Evolutionary conservation across 352 stramenopile species (phyloP).

Genomic region (Phytophthora hibernalis): DNA sequence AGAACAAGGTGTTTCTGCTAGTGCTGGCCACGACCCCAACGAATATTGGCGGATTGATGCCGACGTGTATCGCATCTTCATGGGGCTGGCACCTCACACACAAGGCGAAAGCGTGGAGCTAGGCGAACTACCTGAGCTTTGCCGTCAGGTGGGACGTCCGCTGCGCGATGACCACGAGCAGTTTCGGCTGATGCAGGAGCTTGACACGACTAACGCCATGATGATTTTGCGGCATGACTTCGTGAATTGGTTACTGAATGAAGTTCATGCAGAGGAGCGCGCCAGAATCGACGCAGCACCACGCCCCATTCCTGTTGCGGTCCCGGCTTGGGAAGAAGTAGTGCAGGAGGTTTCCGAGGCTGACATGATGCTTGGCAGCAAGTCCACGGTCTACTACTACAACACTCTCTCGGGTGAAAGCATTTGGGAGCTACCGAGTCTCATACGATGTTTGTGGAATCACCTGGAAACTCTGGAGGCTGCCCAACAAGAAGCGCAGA

Average conservation of each 20-base stretch:
- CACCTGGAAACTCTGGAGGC: constrained; percentile 34
- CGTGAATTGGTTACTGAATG: constrained; percentile 56
- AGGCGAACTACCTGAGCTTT: constrained; percentile 59
- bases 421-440: constrained; percentile 50
- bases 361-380: constrained; percentile 17
- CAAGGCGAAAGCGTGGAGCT: constrained; percentile 46
- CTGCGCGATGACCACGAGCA: constrained; percentile 57
- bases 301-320: constrained; percentile 24
- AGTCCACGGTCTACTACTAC: constrained; percentile 53
- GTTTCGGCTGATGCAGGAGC: constrained; percentile 50
- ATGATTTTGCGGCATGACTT: constrained; percentile 59
- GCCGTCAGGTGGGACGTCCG: constrained; percentile 43
- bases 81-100: constrained; percentile 42
- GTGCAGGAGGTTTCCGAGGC: constrained; percentile 26
- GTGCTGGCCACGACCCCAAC: constrained; percentile 21
- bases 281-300: constrained; percentile 18
- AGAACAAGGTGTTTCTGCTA: not conserved
- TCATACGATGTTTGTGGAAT: constrained; percentile 47
- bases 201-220: constrained; percentile 74
- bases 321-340: constrained; percentile 63
- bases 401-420: constrained; percentile 63
- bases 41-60: constrained; percentile 65
- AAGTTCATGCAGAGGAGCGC: constrained; percentile 38
- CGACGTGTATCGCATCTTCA: constrained; percentile 46
- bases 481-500: constrained; percentile 18